These are phyloP conservation scores for Tolypocladium pustulatum DNA, from an alignment of 2,329 filamentous ascomycete genomes.

Conservation along the genomic window DNA sequence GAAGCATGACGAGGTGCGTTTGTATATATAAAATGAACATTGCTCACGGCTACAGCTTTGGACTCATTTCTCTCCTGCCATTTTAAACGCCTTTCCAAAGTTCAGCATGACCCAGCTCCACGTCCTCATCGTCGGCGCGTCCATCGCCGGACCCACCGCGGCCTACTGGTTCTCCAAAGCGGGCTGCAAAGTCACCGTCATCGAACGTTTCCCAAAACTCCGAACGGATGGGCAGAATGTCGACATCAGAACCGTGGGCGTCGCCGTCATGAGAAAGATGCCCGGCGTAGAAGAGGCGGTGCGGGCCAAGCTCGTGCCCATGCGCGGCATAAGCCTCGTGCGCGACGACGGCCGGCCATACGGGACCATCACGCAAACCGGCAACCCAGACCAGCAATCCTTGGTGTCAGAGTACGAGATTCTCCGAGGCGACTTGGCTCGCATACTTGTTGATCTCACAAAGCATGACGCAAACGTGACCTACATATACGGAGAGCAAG, in stretches of 20 bases:
- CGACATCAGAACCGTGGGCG: background rate
- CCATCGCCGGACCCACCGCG: background rate
- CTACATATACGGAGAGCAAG: background rate
- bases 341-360: background rate
- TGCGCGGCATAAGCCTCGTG: background rate
- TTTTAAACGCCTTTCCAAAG: background rate
- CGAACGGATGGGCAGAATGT: background rate
- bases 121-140: background rate
- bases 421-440: background rate
- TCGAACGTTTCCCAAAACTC: background rate
- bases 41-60: fast-evolving
- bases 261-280: background rate
- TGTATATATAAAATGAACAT: background rate
- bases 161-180: background rate
- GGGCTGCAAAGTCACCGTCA: background rate
- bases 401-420: background rate
- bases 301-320: background rate
- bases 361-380: background rate
- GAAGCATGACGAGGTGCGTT: background rate
- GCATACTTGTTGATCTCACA: background rate
- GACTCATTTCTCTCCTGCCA: background rate
- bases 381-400: background rate
- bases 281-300: background rate
- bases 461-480: background rate
- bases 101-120: background rate